Base-by-base conservation (phyloP, 2,329 filamentous ascomycete species). In the Emydomyces testavorans region DNA sequence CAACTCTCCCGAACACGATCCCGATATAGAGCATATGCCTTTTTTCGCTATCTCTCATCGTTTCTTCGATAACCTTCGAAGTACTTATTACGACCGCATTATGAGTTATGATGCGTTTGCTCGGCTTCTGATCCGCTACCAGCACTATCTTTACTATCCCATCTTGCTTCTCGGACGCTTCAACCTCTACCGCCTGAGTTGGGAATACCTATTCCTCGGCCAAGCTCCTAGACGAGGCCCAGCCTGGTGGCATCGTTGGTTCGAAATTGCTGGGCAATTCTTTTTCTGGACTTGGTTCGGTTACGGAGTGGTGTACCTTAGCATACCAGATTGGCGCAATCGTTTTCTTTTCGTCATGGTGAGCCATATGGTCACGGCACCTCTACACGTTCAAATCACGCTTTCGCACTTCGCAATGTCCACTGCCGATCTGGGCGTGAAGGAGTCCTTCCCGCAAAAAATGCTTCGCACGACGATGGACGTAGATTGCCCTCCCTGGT, bases 391-490 rank as follows among this genome's bases (percentile, higher is more conserved):
- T 8, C 88, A 94, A 63, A 94, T 94, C 62, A 93, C 87, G 0
- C 76, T 94, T 15, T 92, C 85, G 1, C 88, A 94, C 65, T 94
- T 93, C 65, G 85, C 85, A 55, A 94, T 94, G 88, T 90, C 85
- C 57, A 94, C 88, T 0, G 77, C 85, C 8, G 86, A 94, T 58
- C 73, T 94, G 10, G 89, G 89, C 0, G 79, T 83, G 1, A 73
- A 81, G 44, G 88, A 94, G 63, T 92, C 85, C 0, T 94, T 94
- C 63, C 80, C 88, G 0, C 87, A 94, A 65, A 85, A 82, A 64
- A 92, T 93, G 82, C 73, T 94, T 38, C 81, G 89, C 56, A 94
- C 88, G 1, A 94, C 88, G 10, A 94, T 94, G 87, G 87, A 94
- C 54, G 80, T 94, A 18, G 86, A 92, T 61, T 94, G 87, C 60